A percentile compares a stretch with the other conserved stretches of the same genome.
Conservation (phyloP, 768 basidiomycete genomes). For the Trametes elegans region DNA sequence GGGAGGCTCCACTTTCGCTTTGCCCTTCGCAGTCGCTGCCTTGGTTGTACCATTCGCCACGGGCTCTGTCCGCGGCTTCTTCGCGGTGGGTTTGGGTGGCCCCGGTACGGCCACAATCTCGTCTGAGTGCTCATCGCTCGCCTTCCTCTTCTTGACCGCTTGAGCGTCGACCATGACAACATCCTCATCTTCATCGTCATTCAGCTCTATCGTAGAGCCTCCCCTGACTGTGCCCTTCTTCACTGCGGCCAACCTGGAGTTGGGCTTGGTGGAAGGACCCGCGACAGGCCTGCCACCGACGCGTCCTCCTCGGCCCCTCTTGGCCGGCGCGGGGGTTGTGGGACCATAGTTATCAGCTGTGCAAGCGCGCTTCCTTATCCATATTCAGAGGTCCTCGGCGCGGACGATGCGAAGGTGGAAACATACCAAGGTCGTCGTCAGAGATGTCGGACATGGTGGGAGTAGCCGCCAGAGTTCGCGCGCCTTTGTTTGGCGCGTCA, state of each 20-base stretch:
- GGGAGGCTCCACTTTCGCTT: slow-evolving; percentile 21
- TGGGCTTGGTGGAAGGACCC: slow-evolving; percentile 26
- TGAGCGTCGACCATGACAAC: slow-evolving; percentile 16
- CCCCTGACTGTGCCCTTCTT: slow-evolving; percentile 18
- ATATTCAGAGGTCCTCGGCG: slow-evolving; percentile 17
- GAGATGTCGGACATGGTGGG: slow-evolving; percentile 24
- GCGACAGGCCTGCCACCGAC: slow-evolving; percentile 22
- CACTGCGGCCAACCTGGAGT: slow-evolving; percentile 1
- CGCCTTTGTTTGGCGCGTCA: slow-evolving; percentile 18
- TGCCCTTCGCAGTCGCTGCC: slow-evolving; percentile 33
- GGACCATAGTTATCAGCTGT: slow-evolving; percentile 28
- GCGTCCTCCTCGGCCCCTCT: slow-evolving; percentile 23
- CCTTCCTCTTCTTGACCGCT: slow-evolving; percentile 11
- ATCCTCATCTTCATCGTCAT: slow-evolving; percentile 21
- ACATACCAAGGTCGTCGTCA: slow-evolving; percentile 28
- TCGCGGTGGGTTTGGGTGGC: slow-evolving; percentile 7
- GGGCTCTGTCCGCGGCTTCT: slow-evolving; percentile 12
- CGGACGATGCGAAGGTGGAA: neutral
- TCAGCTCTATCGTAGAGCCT: slow-evolving; percentile 12
- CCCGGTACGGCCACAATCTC: slow-evolving; percentile 4
- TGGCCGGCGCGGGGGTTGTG: slow-evolving; percentile 30
- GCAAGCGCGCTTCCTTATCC: neutral
- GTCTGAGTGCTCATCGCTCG: slow-evolving; percentile 9
- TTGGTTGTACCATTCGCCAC: slow-evolving; percentile 31
- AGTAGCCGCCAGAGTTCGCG: neutral